Conservation (phyloP, 2,329 filamentous ascomycete genomes). For the Ploettnerulaceae sp. region DNA sequence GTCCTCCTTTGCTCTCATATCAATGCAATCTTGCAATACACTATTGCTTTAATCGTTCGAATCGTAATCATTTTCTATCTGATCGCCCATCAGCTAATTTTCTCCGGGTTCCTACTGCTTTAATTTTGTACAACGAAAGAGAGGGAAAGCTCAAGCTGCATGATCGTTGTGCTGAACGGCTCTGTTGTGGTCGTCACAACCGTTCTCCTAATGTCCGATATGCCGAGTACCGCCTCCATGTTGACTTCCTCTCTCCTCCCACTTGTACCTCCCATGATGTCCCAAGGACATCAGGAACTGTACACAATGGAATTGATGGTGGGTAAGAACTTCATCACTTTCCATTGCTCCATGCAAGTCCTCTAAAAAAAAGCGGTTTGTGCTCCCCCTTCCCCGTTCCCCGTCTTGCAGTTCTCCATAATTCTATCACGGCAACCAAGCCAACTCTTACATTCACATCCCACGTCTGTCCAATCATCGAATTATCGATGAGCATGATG, state of each 20-base stretch:
- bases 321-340: neutral
- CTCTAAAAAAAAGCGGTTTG: neutral
- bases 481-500: no score
- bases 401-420: neutral
- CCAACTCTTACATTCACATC: neutral
- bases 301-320: neutral
- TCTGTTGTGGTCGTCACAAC: slow-evolving; percentile 1
- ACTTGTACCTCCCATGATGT: neutral
- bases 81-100: no score
- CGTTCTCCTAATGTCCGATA: slow-evolving; percentile 5
- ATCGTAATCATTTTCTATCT: no score
- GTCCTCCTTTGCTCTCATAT: neutral
- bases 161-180: slow-evolving; percentile 3
- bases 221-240: neutral
- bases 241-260: neutral
- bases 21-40: no score
- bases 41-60: no score
- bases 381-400: no score
- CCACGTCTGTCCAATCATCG: neutral
- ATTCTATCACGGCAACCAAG: neutral
- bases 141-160: neutral
- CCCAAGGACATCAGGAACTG: neutral
- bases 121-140: no score
- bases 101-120: neutral
- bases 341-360: neutral